Percentiles rank a stretch among this genome's conserved stretches.
Conservation (phyloP, 352 stramenopile genomes). For the Globisporangium paddicum region DNA sequence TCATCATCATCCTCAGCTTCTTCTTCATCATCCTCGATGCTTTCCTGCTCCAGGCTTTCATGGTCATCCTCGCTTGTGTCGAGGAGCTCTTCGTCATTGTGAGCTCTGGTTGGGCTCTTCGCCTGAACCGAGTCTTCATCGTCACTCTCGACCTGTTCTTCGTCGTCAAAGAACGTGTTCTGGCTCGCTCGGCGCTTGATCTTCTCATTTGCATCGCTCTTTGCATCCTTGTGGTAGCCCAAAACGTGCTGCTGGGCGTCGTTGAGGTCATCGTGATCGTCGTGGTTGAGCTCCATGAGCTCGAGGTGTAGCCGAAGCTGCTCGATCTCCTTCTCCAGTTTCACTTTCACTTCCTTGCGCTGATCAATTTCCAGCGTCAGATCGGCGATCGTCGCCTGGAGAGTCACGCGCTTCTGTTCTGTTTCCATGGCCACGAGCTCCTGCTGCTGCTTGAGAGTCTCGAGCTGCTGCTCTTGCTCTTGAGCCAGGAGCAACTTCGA, state of each 20-base stretch:
- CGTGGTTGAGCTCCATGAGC: slow-evolving; percentile 29
- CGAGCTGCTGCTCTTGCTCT: slow-evolving; percentile 12
- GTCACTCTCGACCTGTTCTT: slow-evolving; percentile 13
- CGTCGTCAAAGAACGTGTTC: slow-evolving; percentile 15
- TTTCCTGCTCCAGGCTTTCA: slow-evolving; percentile 7
- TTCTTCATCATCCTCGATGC: not conserved
- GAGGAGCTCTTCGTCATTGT: slow-evolving; percentile 3
- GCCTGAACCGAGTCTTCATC: slow-evolving; percentile 7
- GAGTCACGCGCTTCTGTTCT: slow-evolving; percentile 11
- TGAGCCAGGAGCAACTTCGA: not conserved
- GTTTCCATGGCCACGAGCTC: slow-evolving; percentile 10
- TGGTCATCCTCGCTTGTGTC: slow-evolving; percentile 8
- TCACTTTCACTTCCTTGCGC: slow-evolving; percentile 34
- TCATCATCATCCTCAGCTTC: slow-evolving; percentile 10
- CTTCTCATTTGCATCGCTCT: slow-evolving; percentile 10
- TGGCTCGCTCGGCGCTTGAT: not conserved
- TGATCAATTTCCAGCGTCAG: slow-evolving; percentile 34
- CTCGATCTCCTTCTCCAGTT: slow-evolving; percentile 61
- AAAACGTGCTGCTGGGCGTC: not conserved
- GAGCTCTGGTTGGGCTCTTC: not conserved
- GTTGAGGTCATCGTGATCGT: slow-evolving; percentile 6
- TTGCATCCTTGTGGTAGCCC: slow-evolving; percentile 9
- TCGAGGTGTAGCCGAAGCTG: slow-evolving; percentile 53
- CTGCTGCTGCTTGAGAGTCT: slow-evolving; percentile 13
- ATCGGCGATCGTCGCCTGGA: slow-evolving; percentile 23